Evolutionary conservation across 257 asterid genomes (phyloP).

Genomic region (Salvia rosmarinus): DNA sequence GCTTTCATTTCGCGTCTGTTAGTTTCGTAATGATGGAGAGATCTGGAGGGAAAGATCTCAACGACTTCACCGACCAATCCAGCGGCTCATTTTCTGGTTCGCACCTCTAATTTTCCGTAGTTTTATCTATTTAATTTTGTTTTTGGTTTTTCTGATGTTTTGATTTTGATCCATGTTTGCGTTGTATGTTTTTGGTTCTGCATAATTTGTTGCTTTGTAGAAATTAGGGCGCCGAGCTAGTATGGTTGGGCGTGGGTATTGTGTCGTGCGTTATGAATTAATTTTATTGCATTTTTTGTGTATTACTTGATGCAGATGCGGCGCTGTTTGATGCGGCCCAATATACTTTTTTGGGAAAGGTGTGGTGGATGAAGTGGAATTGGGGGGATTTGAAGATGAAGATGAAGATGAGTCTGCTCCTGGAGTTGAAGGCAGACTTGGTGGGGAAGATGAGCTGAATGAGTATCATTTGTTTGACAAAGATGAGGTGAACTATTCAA

Average conservation of each 20-base stretch:
- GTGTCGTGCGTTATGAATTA: constrained; percentile 2
- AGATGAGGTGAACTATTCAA: constrained; percentile 63
- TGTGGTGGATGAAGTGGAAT: constrained; percentile 58
- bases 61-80: constrained; percentile 40
- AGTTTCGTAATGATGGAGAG: constrained; percentile 54
- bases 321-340: constrained; percentile 81
- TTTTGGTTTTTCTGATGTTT: background rate
- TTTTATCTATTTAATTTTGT: background rate
- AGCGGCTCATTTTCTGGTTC: constrained; percentile 61
- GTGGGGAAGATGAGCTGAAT: constrained; percentile 62
- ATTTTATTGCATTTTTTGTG: background rate
- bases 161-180: constrained; percentile 27
- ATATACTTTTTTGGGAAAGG: constrained; percentile 84
- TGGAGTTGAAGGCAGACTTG: constrained; percentile 50
- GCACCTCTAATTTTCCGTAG: constrained; percentile 20
- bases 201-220: background rate
- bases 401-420: constrained; percentile 49
- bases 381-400: constrained; percentile 83
- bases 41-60: constrained; percentile 53
- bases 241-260: background rate
- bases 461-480: constrained; percentile 82
- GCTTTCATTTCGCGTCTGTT: constrained; percentile 21
- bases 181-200: background rate
- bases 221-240: constrained; percentile 16
- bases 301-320: constrained; percentile 50